Conservation (phyloP, 495 filamentous ascomycete genomes). For the Penicillium chermesinum region DNA sequence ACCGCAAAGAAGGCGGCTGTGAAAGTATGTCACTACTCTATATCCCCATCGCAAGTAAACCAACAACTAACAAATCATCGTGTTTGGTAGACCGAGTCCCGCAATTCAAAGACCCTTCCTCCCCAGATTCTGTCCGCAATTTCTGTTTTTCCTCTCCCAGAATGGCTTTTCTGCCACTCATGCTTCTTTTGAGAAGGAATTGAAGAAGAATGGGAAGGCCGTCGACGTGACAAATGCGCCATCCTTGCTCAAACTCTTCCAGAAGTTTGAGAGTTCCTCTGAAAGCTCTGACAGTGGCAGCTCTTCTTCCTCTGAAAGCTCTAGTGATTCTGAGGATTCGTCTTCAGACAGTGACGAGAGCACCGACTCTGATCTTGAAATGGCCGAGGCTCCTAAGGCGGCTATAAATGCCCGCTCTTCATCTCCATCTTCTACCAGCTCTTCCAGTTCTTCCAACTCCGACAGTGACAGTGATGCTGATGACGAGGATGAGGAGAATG, state of each 20-base stretch:
- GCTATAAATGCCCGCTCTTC: slow-evolving; percentile 26
- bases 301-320: slow-evolving; percentile 7
- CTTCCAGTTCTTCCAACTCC: slow-evolving; percentile 46
- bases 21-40: slow-evolving; percentile 26
- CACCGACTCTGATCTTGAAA: slow-evolving; percentile 52
- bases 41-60: slow-evolving; percentile 1
- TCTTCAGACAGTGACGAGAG: slow-evolving; percentile 30
- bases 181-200: slow-evolving; percentile 54
- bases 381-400: slow-evolving; percentile 47
- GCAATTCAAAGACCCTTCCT: slow-evolving; percentile 30
- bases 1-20: slow-evolving; percentile 29
- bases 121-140: slow-evolving; percentile 60
- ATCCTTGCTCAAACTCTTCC: slow-evolving; percentile 46
- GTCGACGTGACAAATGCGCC: slow-evolving; percentile 36
- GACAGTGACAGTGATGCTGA: slow-evolving; percentile 62
- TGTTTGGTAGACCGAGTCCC: slow-evolving; percentile 11
- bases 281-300: slow-evolving; percentile 19
- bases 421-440: slow-evolving; percentile 45
- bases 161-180: slow-evolving; percentile 58
- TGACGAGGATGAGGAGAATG: slow-evolving; percentile 50
- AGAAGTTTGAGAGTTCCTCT: slow-evolving; percentile 21
- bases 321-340: slow-evolving; percentile 9
- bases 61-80: slow-evolving; percentile 6
- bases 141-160: slow-evolving; percentile 58
- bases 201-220: slow-evolving; percentile 24